A percentile compares a stretch with the other conserved stretches of the same genome.
Evolutionary conservation across 805 yeast species (phyloP).

Genomic region (Lipomyces chichibuensis): DNA sequence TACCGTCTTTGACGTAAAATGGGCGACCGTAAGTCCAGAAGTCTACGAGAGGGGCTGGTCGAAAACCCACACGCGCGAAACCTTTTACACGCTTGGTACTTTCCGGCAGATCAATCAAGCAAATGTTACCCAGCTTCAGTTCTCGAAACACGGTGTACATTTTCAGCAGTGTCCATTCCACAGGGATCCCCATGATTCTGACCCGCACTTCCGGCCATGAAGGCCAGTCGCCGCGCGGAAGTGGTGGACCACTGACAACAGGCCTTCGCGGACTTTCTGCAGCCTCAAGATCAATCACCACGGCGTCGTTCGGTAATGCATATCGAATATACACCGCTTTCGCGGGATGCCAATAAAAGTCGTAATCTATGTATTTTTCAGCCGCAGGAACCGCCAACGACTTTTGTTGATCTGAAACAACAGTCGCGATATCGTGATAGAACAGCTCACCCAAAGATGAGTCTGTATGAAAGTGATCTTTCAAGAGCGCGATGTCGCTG

Average conservation of each 20-base stretch:
- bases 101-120: slow-evolving; percentile 1
- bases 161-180: neutral
- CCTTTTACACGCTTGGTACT: neutral
- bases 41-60: neutral
- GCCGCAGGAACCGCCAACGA: neutral
- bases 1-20: neutral
- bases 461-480: neutral
- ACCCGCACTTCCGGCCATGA: slow-evolving; percentile 1
- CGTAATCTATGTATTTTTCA: neutral
- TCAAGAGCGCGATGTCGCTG: neutral
- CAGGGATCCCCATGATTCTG: slow-evolving; percentile 1
- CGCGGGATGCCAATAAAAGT: slow-evolving; percentile 1
- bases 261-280: neutral
- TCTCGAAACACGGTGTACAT: neutral
- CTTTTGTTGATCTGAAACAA: neutral
- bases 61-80: neutral
- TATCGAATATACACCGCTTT: slow-evolving; percentile 1
- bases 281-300: neutral
- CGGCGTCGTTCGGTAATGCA: neutral
- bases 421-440: neutral
- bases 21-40: neutral
- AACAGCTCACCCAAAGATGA: neutral
- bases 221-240: neutral
- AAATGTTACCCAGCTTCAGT: neutral
- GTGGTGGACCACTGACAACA: neutral